Evolutionary conservation across 2,329 filamentous ascomycete genomes (phyloP).

Genomic region (Nothophaeocryptopus gaeumannii): DNA sequence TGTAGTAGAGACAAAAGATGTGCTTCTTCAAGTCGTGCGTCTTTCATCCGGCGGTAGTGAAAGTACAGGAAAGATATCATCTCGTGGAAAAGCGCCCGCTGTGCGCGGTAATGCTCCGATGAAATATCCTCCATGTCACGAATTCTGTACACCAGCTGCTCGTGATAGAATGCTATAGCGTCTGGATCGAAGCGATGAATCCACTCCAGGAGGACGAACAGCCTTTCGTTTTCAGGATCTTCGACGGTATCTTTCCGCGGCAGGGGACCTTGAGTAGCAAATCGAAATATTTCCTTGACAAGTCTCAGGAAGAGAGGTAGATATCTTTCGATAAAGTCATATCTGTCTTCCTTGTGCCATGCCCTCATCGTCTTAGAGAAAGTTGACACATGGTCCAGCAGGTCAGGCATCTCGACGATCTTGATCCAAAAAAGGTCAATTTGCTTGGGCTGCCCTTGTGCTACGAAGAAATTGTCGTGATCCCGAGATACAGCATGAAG

Average conservation of each 20-base stretch:
- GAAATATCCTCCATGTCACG: too few relatives aligned
- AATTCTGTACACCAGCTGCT: too few relatives aligned
- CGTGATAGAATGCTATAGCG: background rate
- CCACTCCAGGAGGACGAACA: background rate
- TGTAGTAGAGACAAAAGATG: conserved; percentile 8
- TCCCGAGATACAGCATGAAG: background rate
- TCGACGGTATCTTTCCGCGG: too few relatives aligned
- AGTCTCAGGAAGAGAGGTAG: too few relatives aligned
- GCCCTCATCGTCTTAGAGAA: too few relatives aligned
- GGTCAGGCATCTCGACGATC: conserved; percentile 1
- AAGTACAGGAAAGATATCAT: conserved; percentile 12
- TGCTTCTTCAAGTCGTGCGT: conserved; percentile 8
- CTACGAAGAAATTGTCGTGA: background rate
- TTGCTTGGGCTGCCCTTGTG: background rate
- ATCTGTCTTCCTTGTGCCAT: too few relatives aligned
- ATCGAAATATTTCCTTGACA: too few relatives aligned
- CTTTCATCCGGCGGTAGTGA: conserved; percentile 6
- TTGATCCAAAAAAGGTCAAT: conserved; percentile 12
- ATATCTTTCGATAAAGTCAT: too few relatives aligned
- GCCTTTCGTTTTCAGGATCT: too few relatives aligned
- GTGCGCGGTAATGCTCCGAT: too few relatives aligned
- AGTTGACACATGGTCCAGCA: background rate
- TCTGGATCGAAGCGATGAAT: background rate
- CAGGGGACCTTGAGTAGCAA: too few relatives aligned
- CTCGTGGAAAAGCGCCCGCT: background rate